Evolutionary conservation across 495 filamentous ascomycete species (phyloP).

Genomic region (Penicillium odoratum): DNA sequence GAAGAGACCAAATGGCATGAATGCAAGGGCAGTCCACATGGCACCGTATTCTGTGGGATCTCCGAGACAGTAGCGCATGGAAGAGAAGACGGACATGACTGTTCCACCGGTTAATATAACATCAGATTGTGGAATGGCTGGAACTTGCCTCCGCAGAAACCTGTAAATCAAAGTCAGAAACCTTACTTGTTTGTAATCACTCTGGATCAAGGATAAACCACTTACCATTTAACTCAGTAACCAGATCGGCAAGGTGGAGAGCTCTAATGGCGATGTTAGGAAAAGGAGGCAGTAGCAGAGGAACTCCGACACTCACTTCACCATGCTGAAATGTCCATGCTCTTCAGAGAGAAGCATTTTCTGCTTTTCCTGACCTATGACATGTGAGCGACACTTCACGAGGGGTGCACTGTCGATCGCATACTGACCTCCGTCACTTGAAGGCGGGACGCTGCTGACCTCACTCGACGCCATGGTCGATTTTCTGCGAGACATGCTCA

Average conservation of each 20-base stretch:
- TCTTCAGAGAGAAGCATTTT: conserved; percentile 75
- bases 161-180: conserved; percentile 32
- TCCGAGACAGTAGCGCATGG: conserved; percentile 88
- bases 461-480: conserved; percentile 41
- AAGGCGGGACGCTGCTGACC: conserved; percentile 36
- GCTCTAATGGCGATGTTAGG: conserved; percentile 52
- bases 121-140: conserved; percentile 4
- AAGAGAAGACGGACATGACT: conserved; percentile 94
- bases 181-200: conserved; percentile 1
- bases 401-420: conserved; percentile 12
- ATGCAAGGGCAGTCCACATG: conserved; percentile 77
- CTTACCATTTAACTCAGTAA: conserved; percentile 92
- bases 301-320: conserved; percentile 50
- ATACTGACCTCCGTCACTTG: conserved; percentile 44
- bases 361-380: conserved; percentile 76
- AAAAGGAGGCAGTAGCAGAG: conserved; percentile 3
- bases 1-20: conserved; percentile 93
- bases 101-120: conserved; percentile 27
- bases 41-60: conserved; percentile 62
- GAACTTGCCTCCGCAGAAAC: conserved; percentile 55
- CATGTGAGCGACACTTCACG: conserved; percentile 20
- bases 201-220: background rate
- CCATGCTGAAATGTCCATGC: conserved; percentile 76
- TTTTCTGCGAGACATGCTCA: conserved; percentile 50
- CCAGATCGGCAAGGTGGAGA: conserved; percentile 90